phyloP scores from a whole-genome alignment of 495 filamentous ascomycete genomes.

The Tuber borchii region DNA sequence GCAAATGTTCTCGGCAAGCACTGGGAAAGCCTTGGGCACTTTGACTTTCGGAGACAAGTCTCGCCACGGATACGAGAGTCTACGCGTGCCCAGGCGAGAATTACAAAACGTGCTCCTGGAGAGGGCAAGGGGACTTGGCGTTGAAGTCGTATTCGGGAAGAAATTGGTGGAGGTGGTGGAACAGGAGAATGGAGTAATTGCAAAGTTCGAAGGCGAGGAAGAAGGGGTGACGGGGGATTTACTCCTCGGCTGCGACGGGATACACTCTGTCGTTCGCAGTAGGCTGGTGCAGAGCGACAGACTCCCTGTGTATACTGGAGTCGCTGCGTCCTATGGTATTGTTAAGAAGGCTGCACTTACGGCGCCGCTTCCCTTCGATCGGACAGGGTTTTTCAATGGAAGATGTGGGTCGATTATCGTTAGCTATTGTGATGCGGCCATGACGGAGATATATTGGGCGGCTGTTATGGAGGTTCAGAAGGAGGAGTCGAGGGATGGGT shows the following conservation, averaged over 20 bases:
- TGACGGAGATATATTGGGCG: conserved; percentile 51
- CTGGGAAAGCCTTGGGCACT: conserved; percentile 43
- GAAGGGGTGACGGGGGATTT: conserved; percentile 49
- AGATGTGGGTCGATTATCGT: conserved; percentile 53
- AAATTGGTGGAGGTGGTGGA: conserved; percentile 46
- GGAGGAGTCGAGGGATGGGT: conserved; percentile 49
- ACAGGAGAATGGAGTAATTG: conserved; percentile 44
- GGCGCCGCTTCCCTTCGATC: conserved; percentile 46
- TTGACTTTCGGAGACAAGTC: conserved; percentile 47
- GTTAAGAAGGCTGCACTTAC: conserved; percentile 42
- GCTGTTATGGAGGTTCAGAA: conserved; percentile 51
- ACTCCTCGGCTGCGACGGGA: conserved; percentile 58
- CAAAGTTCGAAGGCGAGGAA: conserved; percentile 50
- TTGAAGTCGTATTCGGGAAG: conserved; percentile 43
- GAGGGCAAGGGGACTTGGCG: conserved; percentile 39
- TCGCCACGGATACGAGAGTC: conserved; percentile 47
- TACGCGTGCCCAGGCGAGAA: conserved; percentile 49
- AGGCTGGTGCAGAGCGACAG: conserved; percentile 50
- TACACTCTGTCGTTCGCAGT: conserved; percentile 54
- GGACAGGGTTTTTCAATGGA: conserved; percentile 50
- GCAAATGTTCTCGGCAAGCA: conserved; percentile 45
- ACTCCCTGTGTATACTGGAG: conserved; percentile 52
- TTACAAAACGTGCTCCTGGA: conserved; percentile 48
- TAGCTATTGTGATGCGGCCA: conserved; percentile 48
- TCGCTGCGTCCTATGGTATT: conserved; percentile 53